Evolutionary conservation across 768 basidiomycete genomes (phyloP).

Genomic region (Floccularia luteovirens): DNA sequence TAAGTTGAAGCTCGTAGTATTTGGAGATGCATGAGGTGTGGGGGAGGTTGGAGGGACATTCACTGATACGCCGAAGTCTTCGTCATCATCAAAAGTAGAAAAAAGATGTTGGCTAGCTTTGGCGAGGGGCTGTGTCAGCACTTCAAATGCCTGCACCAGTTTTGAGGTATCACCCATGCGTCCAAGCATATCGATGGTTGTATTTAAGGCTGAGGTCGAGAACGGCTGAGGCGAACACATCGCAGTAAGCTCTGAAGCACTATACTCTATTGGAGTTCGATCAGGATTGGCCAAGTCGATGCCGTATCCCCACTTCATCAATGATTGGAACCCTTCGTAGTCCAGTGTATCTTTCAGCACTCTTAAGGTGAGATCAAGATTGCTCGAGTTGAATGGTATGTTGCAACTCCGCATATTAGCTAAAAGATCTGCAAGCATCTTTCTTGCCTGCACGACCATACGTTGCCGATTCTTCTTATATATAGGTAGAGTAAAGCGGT

Average conservation of each 20-base stretch:
- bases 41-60: slow-evolving; percentile 25
- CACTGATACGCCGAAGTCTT: slow-evolving; percentile 49
- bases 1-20: slow-evolving; percentile 58
- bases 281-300: slow-evolving; percentile 76
- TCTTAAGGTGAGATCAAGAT: slow-evolving; percentile 61
- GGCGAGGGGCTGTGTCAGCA: slow-evolving; percentile 67
- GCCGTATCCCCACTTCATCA: slow-evolving; percentile 66
- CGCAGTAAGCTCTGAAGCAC: slow-evolving; percentile 8
- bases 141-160: slow-evolving; percentile 71
- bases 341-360: slow-evolving; percentile 63
- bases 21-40: slow-evolving; percentile 41
- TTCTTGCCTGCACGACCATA: slow-evolving; percentile 34
- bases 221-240: slow-evolving; percentile 33
- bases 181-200: slow-evolving; percentile 65
- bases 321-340: slow-evolving; percentile 42
- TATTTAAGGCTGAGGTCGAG: slow-evolving; percentile 64
- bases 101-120: slow-evolving; percentile 36
- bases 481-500: slow-evolving; percentile 57
- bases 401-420: slow-evolving; percentile 44
- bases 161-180: slow-evolving; percentile 50
- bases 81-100: slow-evolving; percentile 61
- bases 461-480: slow-evolving; percentile 22
- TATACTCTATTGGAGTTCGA: slow-evolving; percentile 44
- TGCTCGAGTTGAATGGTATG: slow-evolving; percentile 47
- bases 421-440: slow-evolving; percentile 43